Percentiles rank a stretch among this genome's conserved stretches.
Conservation (phyloP, 257 asterid genomes). For the Buddleja alternifolia region DNA sequence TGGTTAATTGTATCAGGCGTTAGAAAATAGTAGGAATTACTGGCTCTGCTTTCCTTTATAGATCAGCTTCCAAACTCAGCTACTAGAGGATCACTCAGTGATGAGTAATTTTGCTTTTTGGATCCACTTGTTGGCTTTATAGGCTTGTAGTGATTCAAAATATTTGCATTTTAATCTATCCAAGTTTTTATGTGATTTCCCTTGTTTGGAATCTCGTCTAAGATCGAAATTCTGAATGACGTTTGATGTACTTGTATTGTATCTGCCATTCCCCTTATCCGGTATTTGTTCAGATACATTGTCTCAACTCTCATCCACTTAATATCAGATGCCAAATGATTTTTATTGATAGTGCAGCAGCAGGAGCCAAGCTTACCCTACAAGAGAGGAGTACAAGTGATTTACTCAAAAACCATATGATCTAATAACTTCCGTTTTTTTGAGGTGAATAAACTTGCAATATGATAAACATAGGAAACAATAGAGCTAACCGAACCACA, state of each 20-base stretch:
- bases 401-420: no score
- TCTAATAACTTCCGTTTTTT: no score
- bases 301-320: no score
- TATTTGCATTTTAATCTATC: conserved; percentile 11
- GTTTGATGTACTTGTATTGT: neutral
- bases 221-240: neutral
- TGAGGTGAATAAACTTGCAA: no score
- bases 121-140: conserved; percentile 24
- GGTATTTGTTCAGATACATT: no score
- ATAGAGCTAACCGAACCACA: no score
- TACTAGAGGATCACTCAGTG: conserved; percentile 25
- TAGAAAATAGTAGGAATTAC: conserved; percentile 29
- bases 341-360: no score
- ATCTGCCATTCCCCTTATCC: no score
- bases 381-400: no score
- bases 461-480: no score
- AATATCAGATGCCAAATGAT: no score
- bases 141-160: conserved; percentile 30
- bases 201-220: neutral
- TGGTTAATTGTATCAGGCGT: conserved; percentile 30
- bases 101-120: conserved; percentile 36
- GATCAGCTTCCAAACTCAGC: conserved; percentile 20
- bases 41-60: conserved; percentile 8
- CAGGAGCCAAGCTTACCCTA: no score
- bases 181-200: conserved; percentile 12